phyloP scores from a whole-genome alignment of 768 basidiomycete species.

The Naematelia aurantialba region DNA sequence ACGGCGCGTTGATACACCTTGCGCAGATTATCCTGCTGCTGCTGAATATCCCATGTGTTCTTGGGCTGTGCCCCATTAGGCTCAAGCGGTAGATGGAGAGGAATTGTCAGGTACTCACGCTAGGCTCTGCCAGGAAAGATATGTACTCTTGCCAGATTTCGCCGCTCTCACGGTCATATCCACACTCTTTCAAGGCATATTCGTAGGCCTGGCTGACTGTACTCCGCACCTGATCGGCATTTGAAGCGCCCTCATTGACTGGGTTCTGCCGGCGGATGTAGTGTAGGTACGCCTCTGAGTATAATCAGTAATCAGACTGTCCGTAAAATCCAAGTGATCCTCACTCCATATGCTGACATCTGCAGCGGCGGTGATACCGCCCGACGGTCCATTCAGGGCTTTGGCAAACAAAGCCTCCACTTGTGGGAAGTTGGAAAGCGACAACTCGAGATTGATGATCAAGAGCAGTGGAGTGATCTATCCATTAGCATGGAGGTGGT shows the following conservation, averaged over 20 bases:
- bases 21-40: conserved; percentile 88
- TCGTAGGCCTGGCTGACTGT: conserved; percentile 85
- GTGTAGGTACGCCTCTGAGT: conserved; percentile 72
- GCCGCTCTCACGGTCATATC: conserved; percentile 85
- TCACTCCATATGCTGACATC: conserved; percentile 76
- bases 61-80: conserved; percentile 54
- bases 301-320: conserved; percentile 1
- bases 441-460: conserved; percentile 51
- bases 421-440: conserved; percentile 60
- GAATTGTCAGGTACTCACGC: conserved; percentile 55
- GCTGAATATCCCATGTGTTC: conserved; percentile 91
- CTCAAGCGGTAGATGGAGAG: conserved; percentile 1
- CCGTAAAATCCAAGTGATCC: conserved; percentile 9
- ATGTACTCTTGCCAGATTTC: conserved; percentile 94
- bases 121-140: conserved; percentile 74
- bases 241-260: conserved; percentile 44
- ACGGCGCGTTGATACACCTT: conserved; percentile 91
- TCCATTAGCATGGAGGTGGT: conserved; percentile 16
- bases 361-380: conserved; percentile 61
- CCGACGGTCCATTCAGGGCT: conserved; percentile 60
- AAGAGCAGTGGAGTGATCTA: conserved; percentile 56
- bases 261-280: conserved; percentile 78
- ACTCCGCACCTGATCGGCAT: conserved; percentile 60
- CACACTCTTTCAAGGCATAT: conserved; percentile 82
- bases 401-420: conserved; percentile 86